phyloP scores from a whole-genome alignment of 805 yeast species.

The Metschnikowia corniflorae region DNA sequence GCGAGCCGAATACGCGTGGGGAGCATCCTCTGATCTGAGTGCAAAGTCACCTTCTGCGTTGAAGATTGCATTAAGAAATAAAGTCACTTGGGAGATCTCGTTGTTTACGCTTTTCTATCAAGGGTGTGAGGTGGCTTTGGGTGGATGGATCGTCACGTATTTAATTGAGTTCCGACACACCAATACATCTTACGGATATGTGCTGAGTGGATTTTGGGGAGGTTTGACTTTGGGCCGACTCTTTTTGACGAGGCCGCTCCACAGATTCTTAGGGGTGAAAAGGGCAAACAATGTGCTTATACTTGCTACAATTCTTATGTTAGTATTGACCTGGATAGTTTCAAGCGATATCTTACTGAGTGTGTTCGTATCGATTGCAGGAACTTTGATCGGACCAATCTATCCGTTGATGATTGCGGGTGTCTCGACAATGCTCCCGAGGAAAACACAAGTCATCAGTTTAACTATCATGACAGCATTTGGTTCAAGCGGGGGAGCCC shows the following conservation, averaged over 20 bases:
- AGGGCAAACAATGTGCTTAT: slow-evolving; percentile 14
- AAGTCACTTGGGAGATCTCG: slow-evolving; percentile 20
- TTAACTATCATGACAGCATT: slow-evolving; percentile 23
- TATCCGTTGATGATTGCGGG: slow-evolving; percentile 23
- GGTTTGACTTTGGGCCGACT: slow-evolving; percentile 22
- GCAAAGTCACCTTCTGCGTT: slow-evolving; percentile 5
- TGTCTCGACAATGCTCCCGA: slow-evolving; percentile 20
- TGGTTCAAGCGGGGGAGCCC: slow-evolving; percentile 25
- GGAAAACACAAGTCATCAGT: slow-evolving; percentile 22
- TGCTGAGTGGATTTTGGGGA: slow-evolving; percentile 24
- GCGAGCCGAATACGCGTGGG: no score
- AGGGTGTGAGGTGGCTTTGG: slow-evolving; percentile 21
- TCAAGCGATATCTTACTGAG: slow-evolving; percentile 14
- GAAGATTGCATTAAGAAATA: slow-evolving; percentile 16
- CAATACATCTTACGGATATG: slow-evolving; percentile 18
- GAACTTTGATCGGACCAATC: slow-evolving; percentile 19
- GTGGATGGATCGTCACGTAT: slow-evolving; percentile 24
- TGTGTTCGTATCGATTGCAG: slow-evolving; percentile 18
- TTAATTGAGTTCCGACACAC: slow-evolving; percentile 21
- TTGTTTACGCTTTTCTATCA: slow-evolving; percentile 20
- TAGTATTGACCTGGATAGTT: slow-evolving; percentile 18
- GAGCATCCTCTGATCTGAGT: no score
- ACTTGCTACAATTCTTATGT: slow-evolving; percentile 11
- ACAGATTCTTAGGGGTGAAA: slow-evolving; percentile 17
- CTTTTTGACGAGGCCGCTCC: slow-evolving; percentile 16